These are phyloP conservation scores for Moelleriella libera DNA, from an alignment of 2,329 filamentous ascomycete genomes.

Conservation along the genomic window DNA sequence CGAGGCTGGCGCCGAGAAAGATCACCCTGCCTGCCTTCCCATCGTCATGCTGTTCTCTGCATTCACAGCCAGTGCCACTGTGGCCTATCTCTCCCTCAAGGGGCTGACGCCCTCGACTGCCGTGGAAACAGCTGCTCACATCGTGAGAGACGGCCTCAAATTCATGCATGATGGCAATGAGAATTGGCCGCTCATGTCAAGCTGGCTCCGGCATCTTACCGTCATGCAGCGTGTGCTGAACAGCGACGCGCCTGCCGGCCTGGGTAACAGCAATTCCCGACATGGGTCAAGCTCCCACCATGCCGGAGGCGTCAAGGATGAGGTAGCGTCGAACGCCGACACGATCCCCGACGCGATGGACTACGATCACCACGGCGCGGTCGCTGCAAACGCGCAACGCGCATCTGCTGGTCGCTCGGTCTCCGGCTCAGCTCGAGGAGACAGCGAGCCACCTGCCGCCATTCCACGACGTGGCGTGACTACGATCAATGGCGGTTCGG, in stretches of 20 bases:
- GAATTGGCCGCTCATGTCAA: conserved; percentile 43
- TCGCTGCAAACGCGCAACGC: conserved; percentile 13
- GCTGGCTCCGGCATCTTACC: conserved; percentile 44
- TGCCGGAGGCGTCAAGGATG: conserved; percentile 32
- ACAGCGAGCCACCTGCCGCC: conserved; percentile 37
- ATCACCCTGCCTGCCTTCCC: conserved; percentile 43
- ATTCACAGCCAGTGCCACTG: conserved; percentile 46
- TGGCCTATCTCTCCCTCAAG: conserved; percentile 49
- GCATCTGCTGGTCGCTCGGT: conserved; percentile 18
- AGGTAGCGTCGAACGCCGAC: conserved; percentile 38
- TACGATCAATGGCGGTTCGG: conserved; percentile 44
- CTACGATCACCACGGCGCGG: conserved; percentile 30
- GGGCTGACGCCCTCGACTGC: conserved; percentile 41
- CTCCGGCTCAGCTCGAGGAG: conserved; percentile 28
- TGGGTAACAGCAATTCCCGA: neutral
- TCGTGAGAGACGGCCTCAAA: conserved; percentile 43
- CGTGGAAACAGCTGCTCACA: conserved; percentile 40
- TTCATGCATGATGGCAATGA: conserved; percentile 45
- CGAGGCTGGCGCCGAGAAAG: conserved; percentile 28
- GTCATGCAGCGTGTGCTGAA: conserved; percentile 48
- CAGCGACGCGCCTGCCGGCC: conserved; percentile 15
- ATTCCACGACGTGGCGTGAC: conserved; percentile 37
- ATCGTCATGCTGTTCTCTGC: conserved; percentile 51
- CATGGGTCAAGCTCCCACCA: conserved; percentile 11
- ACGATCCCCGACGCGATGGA: conserved; percentile 43